phyloP scores from a whole-genome alignment of 176 grass and related monocot genomes.

The Musa itinerans region DNA sequence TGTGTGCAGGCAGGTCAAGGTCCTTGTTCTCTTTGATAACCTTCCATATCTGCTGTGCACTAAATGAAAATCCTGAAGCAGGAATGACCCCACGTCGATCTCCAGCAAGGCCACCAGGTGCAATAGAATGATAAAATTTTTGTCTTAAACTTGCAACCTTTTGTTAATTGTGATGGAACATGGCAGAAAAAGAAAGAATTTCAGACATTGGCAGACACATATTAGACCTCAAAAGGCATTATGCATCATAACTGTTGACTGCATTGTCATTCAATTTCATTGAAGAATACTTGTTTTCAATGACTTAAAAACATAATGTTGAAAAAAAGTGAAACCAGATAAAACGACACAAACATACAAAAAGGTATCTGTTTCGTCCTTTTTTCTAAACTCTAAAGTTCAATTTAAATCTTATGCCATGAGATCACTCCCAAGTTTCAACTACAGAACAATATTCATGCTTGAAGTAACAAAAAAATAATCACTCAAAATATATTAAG shows the following conservation, averaged over 20 bases:
- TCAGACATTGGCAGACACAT: not conserved
- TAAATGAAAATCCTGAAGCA: slow-evolving; percentile 96
- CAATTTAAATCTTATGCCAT: not conserved
- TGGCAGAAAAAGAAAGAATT: not conserved
- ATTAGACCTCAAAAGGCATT: not conserved
- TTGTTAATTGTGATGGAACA: slow-evolving; percentile 20
- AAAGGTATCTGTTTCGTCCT: not conserved
- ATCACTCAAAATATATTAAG: slow-evolving; percentile 35
- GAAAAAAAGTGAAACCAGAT: not conserved
- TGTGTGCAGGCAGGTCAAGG: slow-evolving; percentile 95
- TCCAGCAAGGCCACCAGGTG: slow-evolving; percentile 92
- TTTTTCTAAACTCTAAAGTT: not conserved
- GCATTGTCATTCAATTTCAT: not conserved
- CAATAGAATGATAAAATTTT: slow-evolving; percentile 93
- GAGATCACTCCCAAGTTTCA: not conserved
- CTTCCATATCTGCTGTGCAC: slow-evolving; percentile 88
- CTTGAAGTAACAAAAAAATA: not conserved
- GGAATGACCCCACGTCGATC: slow-evolving; percentile 87
- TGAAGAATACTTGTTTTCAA: not conserved
- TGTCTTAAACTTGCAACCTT: slow-evolving; percentile 86
- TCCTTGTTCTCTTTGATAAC: slow-evolving; percentile 99
- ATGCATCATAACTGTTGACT: not conserved
- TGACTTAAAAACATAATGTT: not conserved
- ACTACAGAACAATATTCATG: not conserved
- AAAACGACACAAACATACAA: not conserved